Evolutionary conservation across 108 stramenopile species (phyloP).

Genomic region (Skeletonema menzelii): DNA sequence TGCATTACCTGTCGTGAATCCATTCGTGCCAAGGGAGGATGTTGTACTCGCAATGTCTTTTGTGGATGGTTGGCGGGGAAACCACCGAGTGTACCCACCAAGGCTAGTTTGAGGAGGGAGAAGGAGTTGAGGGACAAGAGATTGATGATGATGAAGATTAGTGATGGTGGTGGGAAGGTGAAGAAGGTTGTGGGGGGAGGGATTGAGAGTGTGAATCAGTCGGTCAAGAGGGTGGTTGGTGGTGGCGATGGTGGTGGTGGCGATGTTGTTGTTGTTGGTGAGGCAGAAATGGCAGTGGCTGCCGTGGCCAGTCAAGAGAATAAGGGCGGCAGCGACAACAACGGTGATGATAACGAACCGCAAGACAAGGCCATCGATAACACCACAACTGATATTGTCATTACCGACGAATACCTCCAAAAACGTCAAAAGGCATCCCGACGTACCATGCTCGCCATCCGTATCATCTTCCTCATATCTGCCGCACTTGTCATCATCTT

Average conservation of each 20-base stretch:
- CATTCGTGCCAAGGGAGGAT: slow-evolving; percentile 8
- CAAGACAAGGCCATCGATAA: neutral
- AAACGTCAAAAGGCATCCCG: slow-evolving; percentile 5
- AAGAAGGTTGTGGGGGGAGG: neutral
- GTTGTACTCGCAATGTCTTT: slow-evolving; percentile 10
- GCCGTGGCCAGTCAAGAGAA: neutral
- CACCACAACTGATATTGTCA: neutral
- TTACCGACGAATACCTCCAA: slow-evolving; percentile 5
- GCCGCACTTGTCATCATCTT: neutral
- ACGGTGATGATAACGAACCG: neutral
- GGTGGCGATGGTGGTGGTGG: neutral
- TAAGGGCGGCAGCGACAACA: neutral
- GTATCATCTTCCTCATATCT: slow-evolving; percentile 8
- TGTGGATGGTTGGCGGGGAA: slow-evolving; percentile 19
- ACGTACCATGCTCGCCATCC: slow-evolving; percentile 6
- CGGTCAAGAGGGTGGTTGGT: neutral
- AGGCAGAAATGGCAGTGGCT: slow-evolving; percentile 1
- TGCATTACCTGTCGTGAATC: slow-evolving; percentile 3
- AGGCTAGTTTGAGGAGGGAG: neutral
- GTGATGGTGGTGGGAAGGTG: neutral
- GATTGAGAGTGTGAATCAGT: neutral
- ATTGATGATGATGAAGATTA: neutral
- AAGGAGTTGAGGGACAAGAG: neutral
- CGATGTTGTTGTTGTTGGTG: neutral
- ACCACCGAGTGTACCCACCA: neutral